Conservation (phyloP, 2,329 filamentous ascomycete species). For the Alternaria sp. region DNA sequence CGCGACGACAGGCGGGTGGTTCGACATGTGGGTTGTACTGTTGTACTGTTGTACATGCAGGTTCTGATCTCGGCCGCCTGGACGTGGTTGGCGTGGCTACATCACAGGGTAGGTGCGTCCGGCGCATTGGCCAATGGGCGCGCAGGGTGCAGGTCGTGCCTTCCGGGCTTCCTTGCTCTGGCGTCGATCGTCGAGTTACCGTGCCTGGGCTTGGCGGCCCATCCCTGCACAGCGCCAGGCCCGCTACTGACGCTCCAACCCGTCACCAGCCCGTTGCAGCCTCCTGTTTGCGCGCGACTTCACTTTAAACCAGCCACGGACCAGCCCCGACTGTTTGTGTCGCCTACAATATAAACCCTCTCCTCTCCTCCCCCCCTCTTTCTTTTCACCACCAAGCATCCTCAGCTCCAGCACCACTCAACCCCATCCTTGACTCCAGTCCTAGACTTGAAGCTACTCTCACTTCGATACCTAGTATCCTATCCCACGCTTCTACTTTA, state of each 20-base stretch:
- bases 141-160: conserved; percentile 1
- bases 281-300: conserved; percentile 20
- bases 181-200: conserved; percentile 24
- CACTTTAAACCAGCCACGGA: conserved; percentile 28
- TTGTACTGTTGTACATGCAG: conserved; percentile 28
- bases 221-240: conserved; percentile 22
- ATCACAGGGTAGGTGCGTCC: conserved; percentile 27
- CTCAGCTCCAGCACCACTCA: conserved; percentile 22
- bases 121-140: conserved; percentile 29
- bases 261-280: conserved; percentile 15
- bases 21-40: conserved; percentile 24
- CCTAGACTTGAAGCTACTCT: background rate
- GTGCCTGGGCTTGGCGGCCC: conserved; percentile 18
- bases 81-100: conserved; percentile 22
- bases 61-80: conserved; percentile 15
- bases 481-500: conserved; percentile 29
- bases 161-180: conserved; percentile 25
- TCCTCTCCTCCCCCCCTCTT: background rate
- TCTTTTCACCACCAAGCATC: conserved; percentile 21
- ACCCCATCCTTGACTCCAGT: conserved; percentile 17
- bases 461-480: conserved; percentile 23
- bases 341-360: conserved; percentile 32
- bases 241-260: conserved; percentile 22
- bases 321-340: conserved; percentile 18
- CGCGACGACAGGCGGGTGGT: background rate